These are phyloP conservation scores for Solanum chaucha DNA, from an alignment of 257 asterid genomes.

Conservation along the genomic window DNA sequence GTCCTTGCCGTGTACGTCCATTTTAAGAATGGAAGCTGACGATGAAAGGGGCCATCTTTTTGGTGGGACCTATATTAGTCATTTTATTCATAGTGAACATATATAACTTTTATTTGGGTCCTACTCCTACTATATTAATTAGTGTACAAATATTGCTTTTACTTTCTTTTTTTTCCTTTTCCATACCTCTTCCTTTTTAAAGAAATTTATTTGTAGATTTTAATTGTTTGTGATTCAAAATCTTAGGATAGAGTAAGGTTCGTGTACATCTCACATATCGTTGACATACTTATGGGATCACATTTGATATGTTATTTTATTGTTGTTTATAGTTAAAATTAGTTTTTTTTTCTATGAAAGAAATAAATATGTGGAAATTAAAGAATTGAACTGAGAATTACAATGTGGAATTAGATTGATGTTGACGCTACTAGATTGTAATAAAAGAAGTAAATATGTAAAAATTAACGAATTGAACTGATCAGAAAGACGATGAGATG, in stretches of 20 bases:
- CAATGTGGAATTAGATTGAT: neutral
- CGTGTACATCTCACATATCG: accelerated
- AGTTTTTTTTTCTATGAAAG: no score
- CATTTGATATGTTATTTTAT: neutral
- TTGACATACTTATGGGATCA: no score
- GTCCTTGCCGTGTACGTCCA: constrained; percentile 47
- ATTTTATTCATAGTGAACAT: neutral
- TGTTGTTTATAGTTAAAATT: no score
- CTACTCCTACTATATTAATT: neutral
- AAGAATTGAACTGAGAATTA: neutral
- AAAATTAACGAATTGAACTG: no score
- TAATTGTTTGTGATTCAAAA: neutral
- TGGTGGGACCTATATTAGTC: neutral
- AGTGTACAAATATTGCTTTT: neutral
- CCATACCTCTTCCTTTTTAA: neutral
- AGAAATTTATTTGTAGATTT: neutral
- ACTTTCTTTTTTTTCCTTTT: neutral
- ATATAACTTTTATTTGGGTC: neutral
- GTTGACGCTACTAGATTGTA: no score
- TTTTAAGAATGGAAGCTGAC: constrained; percentile 13
- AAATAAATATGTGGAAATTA: neutral
- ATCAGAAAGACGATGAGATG: no score
- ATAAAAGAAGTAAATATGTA: no score
- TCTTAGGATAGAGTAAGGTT: neutral
- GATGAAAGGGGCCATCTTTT: neutral